phyloP scores from a whole-genome alignment of 169 alveolate species.

The Plasmodium gonderi region DNA sequence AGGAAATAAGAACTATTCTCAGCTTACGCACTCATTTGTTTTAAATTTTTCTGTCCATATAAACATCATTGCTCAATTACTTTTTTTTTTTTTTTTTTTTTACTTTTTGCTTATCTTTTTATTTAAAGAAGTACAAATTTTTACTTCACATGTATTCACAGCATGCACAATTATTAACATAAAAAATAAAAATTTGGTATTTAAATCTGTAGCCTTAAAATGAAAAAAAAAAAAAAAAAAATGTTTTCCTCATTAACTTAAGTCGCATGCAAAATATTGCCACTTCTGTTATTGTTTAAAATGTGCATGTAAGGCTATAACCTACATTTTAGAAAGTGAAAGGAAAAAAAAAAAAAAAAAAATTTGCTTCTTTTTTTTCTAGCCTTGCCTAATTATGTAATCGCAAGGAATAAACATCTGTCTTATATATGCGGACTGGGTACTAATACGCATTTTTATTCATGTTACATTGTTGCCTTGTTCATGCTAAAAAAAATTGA shows the following conservation, averaged over 20 bases:
- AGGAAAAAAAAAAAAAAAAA: not conserved
- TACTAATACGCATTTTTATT: not conserved
- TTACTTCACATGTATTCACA: not conserved
- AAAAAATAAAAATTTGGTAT: not conserved
- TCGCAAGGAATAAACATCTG: too few relatives aligned
- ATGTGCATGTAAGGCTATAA: too few relatives aligned
- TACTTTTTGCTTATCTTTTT: not conserved
- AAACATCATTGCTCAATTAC: too few relatives aligned
- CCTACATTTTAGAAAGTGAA: too few relatives aligned
- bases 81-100: not conserved
- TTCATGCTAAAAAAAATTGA: not conserved
- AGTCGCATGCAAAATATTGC: too few relatives aligned
- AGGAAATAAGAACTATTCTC: not conserved
- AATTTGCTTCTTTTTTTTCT: not conserved
- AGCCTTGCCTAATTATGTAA: too few relatives aligned
- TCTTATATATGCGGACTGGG: too few relatives aligned
- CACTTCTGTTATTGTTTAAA: too few relatives aligned
- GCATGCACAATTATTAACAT: conserved; percentile 2
- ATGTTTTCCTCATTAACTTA: too few relatives aligned
- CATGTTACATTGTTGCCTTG: not conserved
- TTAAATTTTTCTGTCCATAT: too few relatives aligned
- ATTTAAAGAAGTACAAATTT: not conserved
- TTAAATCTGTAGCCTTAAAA: not conserved
- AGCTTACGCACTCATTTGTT: not conserved
- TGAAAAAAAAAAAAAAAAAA: not conserved